Evolutionary conservation across 768 basidiomycete species (phyloP).

Genomic region (Cubamyces lactineus): DNA sequence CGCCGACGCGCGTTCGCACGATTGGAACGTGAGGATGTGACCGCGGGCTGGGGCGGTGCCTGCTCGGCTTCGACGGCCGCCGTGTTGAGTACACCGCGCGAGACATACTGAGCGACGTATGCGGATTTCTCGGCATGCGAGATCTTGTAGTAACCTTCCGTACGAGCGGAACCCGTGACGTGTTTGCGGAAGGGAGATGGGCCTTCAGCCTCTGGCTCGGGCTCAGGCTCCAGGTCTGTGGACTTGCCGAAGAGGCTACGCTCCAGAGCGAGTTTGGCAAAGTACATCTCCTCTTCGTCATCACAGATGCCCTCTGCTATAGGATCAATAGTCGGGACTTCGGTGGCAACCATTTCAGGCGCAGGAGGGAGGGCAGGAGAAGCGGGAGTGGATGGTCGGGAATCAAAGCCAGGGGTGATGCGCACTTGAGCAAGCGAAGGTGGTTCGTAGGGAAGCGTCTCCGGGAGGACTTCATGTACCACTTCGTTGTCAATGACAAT

Average conservation of each 20-base stretch:
- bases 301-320: constrained; percentile 62
- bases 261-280: constrained; percentile 62
- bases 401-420: constrained; percentile 46
- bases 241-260: constrained; percentile 33
- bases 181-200: constrained; percentile 72
- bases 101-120: constrained; percentile 88
- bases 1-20: constrained; percentile 91
- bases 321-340: constrained; percentile 52
- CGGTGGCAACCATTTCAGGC: constrained; percentile 43
- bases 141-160: constrained; percentile 96
- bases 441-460: constrained; percentile 50
- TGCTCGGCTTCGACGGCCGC: constrained; percentile 46
- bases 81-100: constrained; percentile 51
- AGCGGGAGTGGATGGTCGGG: constrained; percentile 55
- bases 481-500: constrained; percentile 29
- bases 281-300: constrained; percentile 92
- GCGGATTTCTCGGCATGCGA: constrained; percentile 88
- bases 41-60: constrained; percentile 52
- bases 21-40: constrained; percentile 83
- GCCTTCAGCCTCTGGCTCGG: constrained; percentile 39
- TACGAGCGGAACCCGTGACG: constrained; percentile 83
- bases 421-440: constrained; percentile 56
- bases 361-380: constrained; percentile 43
- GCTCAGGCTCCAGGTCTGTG: constrained; percentile 32
- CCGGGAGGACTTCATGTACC: constrained; percentile 56